These are phyloP conservation scores for Stachybotrys chlorohalonatus DNA, from an alignment of 2,329 filamentous ascomycete species.

Conservation along the genomic window DNA sequence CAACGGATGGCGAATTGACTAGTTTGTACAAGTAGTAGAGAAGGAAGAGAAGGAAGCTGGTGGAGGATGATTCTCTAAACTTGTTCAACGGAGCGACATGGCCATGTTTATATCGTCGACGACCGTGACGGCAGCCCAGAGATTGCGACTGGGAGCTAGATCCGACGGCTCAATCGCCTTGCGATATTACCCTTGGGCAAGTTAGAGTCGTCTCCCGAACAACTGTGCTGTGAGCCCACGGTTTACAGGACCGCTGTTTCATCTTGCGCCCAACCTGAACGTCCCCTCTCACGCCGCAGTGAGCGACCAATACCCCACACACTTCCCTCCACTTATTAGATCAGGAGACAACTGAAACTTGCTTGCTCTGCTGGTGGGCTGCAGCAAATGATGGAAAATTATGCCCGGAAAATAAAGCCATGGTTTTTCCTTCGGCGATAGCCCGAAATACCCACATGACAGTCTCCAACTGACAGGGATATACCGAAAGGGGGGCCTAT, in stretches of 20 bases:
- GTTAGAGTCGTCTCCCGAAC: not conserved
- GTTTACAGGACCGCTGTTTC: not conserved
- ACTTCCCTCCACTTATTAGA: not conserved
- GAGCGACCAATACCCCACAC: not conserved
- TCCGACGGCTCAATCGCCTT: not conserved
- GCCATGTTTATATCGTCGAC: not conserved
- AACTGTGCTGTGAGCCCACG: not conserved
- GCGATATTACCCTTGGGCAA: not conserved
- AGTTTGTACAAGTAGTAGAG: not conserved
- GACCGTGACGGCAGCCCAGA: not conserved
- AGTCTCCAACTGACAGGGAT: not conserved
- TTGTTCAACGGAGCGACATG: not conserved
- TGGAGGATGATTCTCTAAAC: not conserved
- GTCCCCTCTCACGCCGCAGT: not conserved
- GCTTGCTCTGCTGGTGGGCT: too few relatives aligned
- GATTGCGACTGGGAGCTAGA: too few relatives aligned
- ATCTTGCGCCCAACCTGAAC: not conserved
- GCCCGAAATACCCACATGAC: not conserved
- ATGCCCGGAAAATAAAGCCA: not conserved
- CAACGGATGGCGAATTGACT: constrained; percentile 2
- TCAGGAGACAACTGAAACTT: not conserved
- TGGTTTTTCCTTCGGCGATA: not conserved
- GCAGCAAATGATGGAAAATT: not conserved
- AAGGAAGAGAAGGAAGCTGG: not conserved
- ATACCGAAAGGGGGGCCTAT: not conserved